Evolutionary conservation across 139 green algal genomes (phyloP).

Genomic region (Choricystis sp.): DNA sequence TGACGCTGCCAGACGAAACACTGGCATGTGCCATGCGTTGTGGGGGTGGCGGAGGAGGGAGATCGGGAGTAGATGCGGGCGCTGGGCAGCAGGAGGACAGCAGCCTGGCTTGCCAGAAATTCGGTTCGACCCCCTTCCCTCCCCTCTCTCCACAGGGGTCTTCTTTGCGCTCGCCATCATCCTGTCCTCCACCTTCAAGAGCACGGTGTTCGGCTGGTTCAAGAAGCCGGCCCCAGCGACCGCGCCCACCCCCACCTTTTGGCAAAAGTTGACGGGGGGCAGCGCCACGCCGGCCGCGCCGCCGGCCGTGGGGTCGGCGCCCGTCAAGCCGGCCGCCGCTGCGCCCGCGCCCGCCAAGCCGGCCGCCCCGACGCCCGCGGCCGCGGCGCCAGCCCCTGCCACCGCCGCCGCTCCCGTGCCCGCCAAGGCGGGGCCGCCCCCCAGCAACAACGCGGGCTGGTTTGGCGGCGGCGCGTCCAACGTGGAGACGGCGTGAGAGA

Average conservation of each 20-base stretch:
- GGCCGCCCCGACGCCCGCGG: no score
- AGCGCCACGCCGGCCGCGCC: background rate
- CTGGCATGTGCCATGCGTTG: no score
- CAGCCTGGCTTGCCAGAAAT: no score
- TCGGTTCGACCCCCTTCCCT: background rate
- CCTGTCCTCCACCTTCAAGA: background rate
- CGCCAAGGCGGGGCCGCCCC: no score
- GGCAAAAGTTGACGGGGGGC: background rate
- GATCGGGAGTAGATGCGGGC: no score
- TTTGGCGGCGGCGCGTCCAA: background rate
- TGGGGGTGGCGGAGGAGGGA: no score
- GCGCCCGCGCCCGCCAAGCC: no score
- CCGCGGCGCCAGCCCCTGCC: background rate
- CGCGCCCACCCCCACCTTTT: background rate
- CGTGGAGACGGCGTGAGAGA: background rate
- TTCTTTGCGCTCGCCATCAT: background rate
- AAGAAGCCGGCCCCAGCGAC: background rate
- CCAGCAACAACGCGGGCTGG: background rate
- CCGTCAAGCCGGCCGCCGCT: background rate
- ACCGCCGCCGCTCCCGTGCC: background rate
- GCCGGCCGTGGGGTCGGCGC: background rate
- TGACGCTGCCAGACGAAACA: no score
- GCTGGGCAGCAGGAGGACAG: no score
- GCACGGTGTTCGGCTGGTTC: background rate
- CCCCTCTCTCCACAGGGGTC: background rate